Percentiles rank a stretch among this genome's conserved stretches.
phyloP scores from a whole-genome alignment of 192 early-diverging fungal genomes.

The Kickxella alabastrina region DNA sequence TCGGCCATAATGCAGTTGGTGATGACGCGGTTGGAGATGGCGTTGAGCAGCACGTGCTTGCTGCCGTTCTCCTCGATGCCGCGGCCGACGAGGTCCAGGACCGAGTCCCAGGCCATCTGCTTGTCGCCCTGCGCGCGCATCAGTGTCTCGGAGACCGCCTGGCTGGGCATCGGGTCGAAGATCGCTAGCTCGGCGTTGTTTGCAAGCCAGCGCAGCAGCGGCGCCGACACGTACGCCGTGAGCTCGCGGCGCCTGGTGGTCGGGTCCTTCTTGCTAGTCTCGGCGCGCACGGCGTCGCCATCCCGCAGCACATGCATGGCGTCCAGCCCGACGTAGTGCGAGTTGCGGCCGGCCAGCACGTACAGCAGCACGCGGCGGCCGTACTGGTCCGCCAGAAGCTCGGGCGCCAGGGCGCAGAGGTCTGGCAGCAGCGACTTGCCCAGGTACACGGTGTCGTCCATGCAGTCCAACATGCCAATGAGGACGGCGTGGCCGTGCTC shows the following conservation, averaged over 20 bases:
- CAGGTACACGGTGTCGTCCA: conserved; percentile 90
- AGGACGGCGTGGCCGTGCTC: conserved; percentile 88
- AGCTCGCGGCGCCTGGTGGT: conserved; percentile 64
- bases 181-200: conserved; percentile 57
- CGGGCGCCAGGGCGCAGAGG: conserved; percentile 30
- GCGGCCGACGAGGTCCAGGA: conserved; percentile 20
- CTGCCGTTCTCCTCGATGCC: conserved; percentile 5
- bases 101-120: conserved; percentile 18
- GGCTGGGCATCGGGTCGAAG: conserved; percentile 61
- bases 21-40: conserved; percentile 41
- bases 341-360: conserved; percentile 72
- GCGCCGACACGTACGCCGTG: conserved; percentile 55
- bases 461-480: conserved; percentile 74
- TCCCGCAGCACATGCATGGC: conserved; percentile 65
- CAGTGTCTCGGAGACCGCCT: conserved; percentile 69
- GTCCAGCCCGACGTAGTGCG: conserved; percentile 67
- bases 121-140: conserved; percentile 57
- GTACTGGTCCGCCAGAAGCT: conserved; percentile 69
- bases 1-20: conserved; percentile 42
- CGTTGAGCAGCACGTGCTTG: conserved; percentile 30
- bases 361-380: conserved; percentile 79
- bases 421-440: conserved; percentile 70
- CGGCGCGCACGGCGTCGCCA: conserved; percentile 63
- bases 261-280: conserved; percentile 88
- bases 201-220: conserved; percentile 58